Evolutionary conservation across 2,329 filamentous ascomycete genomes (phyloP).

Genomic region (Neopestalotiopsis sp.): DNA sequence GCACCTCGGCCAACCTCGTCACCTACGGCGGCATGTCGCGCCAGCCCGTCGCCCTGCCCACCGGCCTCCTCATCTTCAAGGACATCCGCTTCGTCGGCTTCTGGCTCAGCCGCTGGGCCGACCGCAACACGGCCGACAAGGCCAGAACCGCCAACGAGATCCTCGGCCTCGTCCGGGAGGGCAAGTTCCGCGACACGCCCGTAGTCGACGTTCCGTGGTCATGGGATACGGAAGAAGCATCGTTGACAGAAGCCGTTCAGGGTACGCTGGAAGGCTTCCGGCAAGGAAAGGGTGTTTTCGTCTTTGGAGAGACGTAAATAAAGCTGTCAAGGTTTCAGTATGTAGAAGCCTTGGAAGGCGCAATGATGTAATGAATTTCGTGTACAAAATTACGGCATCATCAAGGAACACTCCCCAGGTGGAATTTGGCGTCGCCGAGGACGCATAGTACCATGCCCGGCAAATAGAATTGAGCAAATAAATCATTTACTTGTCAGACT

Average conservation of each 20-base stretch:
- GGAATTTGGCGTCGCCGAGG: too few species aligned
- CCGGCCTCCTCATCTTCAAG: slow-evolving; percentile 90
- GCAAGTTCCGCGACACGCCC: slow-evolving; percentile 82
- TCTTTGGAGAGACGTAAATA: slow-evolving; percentile 67
- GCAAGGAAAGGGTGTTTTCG: slow-evolving; percentile 87
- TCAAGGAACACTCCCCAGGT: too few species aligned
- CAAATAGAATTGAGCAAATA: too few species aligned
- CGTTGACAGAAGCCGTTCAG: slow-evolving; percentile 76
- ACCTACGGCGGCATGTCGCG: slow-evolving; percentile 96
- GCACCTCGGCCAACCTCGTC: slow-evolving; percentile 74
- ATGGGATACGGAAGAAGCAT: slow-evolving; percentile 75
- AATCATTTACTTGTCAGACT: too few species aligned
- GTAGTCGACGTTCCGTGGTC: slow-evolving; percentile 84
- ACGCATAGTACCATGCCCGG: not conserved
- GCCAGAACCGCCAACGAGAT: slow-evolving; percentile 84
- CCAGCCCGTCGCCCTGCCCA: slow-evolving; percentile 81
- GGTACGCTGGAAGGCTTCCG: slow-evolving; percentile 84
- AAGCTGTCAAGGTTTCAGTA: not conserved
- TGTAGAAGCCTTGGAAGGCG: not conserved
- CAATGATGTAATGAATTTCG: too few species aligned
- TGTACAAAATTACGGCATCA: too few species aligned
- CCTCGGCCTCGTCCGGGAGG: slow-evolving; percentile 73
- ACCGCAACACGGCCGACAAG: slow-evolving; percentile 74
- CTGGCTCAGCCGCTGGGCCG: slow-evolving; percentile 92
- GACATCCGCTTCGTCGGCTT: slow-evolving; percentile 89